Percentiles rank a stretch among this genome's conserved stretches.
These are phyloP conservation scores for Taiozyma sp. DNA, from an alignment of 1,139 yeast genomes.

Conservation along the genomic window DNA sequence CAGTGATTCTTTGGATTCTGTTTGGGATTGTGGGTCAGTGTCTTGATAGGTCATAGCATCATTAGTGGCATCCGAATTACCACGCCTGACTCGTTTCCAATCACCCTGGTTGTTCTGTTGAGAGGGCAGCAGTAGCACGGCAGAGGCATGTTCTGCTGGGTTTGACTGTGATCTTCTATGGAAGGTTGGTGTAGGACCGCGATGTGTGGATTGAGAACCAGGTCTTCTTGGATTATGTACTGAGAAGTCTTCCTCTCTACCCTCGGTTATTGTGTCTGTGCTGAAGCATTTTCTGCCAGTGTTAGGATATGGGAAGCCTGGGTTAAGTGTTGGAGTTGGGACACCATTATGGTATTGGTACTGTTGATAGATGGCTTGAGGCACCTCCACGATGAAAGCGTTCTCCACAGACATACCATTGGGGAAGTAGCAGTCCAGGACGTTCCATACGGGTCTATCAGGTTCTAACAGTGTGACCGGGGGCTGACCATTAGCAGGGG, in stretches of 20 bases:
- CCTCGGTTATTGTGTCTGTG: conserved; percentile 20
- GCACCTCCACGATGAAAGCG: conserved; percentile 56
- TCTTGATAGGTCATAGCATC: background rate
- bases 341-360: background rate
- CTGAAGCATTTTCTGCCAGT: conserved; percentile 5
- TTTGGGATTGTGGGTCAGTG: background rate
- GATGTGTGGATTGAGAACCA: background rate
- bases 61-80: background rate
- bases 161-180: conserved; percentile 23
- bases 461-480: conserved; percentile 44
- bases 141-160: conserved; percentile 22
- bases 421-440: conserved; percentile 60
- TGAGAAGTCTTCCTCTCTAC: conserved; percentile 17
- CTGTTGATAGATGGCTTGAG: conserved; percentile 18
- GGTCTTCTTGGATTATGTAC: conserved; percentile 6
- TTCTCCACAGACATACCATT: conserved; percentile 66
- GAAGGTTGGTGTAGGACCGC: conserved; percentile 7
- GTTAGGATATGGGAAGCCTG: background rate
- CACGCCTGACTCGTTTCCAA: background rate
- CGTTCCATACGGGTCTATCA: conserved; percentile 55
- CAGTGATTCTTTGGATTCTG: background rate
- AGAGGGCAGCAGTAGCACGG: conserved; percentile 21
- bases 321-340: background rate
- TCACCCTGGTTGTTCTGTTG: background rate
- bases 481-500: conserved; percentile 10